Evolutionary conservation across 495 filamentous ascomycete species (phyloP), one percentile per base, ranked within the genome.

Genomic region (Poronia punctata): DNA sequence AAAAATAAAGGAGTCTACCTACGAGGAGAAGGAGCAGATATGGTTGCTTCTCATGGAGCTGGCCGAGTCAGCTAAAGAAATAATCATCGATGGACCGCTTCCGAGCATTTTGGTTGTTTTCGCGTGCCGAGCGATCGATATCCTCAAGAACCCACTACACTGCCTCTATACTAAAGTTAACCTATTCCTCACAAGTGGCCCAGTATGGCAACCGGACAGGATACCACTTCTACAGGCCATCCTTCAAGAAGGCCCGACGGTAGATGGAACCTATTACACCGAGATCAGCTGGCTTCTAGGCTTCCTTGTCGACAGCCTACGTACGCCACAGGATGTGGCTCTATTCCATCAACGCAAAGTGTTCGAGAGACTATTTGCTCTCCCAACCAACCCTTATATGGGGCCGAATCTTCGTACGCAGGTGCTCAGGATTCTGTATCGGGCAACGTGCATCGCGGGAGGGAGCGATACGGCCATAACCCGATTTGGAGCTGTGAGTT

Each of bases 391-490:
- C 7, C 75, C 82, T 0, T 79, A 78, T 36, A 67, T 83, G 45
- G 64, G 72, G 15, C 61, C 68, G 10, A 65, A 70, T 11, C 61
- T 80, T 14, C 76, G 76, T 49, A 77, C 77, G 29, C 83, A 83
- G 60, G 69, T 95, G 16, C 42, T 95, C 11, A 70, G 80, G 32
- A 63, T 95, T 10, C 38, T 95, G 5, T 88, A 84, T 52, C 76
- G 84, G 18, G 76, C 79, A 6, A 82, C 79, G 0, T 71, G 72
- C 16, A 80, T 94, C 15, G 78, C 82, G 32, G 81, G 78, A 3
- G 92, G 88, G 0, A 88, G 86, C 55, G 85, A 82, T 16, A 95
- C 87, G 9, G 64, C 95, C 26, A 82, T 88, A 20, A 95, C 90
- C 9, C 70, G 92, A 48, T 80, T 83, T 16, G 89, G 85, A n/a